Evolutionary conservation across 768 basidiomycete species (phyloP).

Genomic region (Agaricus subrufescens): DNA sequence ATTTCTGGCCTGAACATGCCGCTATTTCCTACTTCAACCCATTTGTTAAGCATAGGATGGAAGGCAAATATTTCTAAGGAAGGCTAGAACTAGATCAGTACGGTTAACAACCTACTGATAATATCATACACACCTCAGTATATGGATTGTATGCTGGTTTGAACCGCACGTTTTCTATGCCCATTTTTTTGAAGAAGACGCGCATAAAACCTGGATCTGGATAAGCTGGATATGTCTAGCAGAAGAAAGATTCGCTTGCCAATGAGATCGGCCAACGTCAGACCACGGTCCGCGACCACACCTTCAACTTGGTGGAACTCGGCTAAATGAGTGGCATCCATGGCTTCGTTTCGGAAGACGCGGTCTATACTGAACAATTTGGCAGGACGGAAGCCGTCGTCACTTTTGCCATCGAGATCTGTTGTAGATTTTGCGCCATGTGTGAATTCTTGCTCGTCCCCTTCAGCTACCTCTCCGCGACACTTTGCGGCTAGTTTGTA

Average conservation of each 20-base stretch:
- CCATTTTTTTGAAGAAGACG: conserved; percentile 98
- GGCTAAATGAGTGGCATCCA: conserved; percentile 96
- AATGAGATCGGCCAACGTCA: conserved; percentile 94
- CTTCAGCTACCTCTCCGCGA: conserved; percentile 50
- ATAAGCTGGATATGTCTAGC: not conserved
- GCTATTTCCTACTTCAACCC: conserved; percentile 98
- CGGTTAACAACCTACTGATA: not conserved
- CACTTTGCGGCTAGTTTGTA: conserved; percentile 88
- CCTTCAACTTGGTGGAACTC: conserved; percentile 99
- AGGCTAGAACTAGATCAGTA: conserved; percentile 44
- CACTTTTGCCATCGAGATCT: conserved; percentile 17
- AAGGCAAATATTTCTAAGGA: conserved; percentile 98
- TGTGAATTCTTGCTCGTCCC: conserved; percentile 36
- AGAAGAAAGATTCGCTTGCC: conserved; percentile 41
- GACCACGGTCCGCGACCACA: conserved; percentile 89
- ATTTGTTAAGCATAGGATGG: conserved; percentile 88
- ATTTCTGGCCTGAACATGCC: conserved; percentile 99
- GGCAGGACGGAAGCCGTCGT: conserved; percentile 84
- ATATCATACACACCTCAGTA: conserved; percentile 72
- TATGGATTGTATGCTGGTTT: conserved; percentile 99
- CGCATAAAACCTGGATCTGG: conserved; percentile 83
- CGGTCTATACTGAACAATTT: conserved; percentile 97
- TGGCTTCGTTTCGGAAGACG: conserved; percentile 98
- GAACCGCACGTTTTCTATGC: conserved; percentile 89
- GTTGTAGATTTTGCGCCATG: conserved; percentile 30